phyloP scores from a whole-genome alignment of 805 yeast species.

The Pichia occidentalis region DNA sequence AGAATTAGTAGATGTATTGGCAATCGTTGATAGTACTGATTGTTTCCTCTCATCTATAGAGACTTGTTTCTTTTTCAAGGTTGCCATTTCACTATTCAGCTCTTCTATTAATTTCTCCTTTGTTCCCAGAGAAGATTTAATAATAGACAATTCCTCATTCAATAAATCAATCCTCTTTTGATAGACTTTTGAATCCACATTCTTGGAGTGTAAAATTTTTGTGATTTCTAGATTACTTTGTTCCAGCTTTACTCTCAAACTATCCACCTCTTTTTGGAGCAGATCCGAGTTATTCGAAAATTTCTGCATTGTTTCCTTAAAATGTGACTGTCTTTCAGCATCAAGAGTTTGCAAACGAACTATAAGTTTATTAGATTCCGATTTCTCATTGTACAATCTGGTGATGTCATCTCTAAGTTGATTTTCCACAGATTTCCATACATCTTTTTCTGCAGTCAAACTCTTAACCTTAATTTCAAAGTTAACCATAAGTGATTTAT shows the following conservation, averaged over 20 bases:
- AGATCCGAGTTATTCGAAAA: slow-evolving; percentile 43
- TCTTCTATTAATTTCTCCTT: slow-evolving; percentile 36
- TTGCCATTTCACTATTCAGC: slow-evolving; percentile 33
- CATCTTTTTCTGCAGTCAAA: slow-evolving; percentile 47
- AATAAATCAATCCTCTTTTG: slow-evolving; percentile 57
- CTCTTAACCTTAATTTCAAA: slow-evolving; percentile 41
- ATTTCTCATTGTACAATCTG: slow-evolving; percentile 50
- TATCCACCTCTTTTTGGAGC: slow-evolving; percentile 41
- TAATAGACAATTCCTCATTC: slow-evolving; percentile 35
- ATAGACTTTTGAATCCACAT: slow-evolving; percentile 46
- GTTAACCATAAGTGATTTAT: slow-evolving; percentile 40
- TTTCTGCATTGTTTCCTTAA: slow-evolving; percentile 43
- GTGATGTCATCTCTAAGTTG: slow-evolving; percentile 48
- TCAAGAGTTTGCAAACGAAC: slow-evolving; percentile 54
- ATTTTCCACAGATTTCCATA: slow-evolving; percentile 43
- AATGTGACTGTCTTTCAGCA: slow-evolving; percentile 51
- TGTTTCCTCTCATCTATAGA: slow-evolving; percentile 25
- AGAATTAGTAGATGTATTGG: slow-evolving; percentile 17
- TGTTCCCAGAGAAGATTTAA: slow-evolving; percentile 36
- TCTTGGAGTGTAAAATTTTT: slow-evolving; percentile 45
- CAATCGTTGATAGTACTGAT: slow-evolving; percentile 24
- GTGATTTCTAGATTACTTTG: slow-evolving; percentile 47
- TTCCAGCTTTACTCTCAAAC: slow-evolving; percentile 39
- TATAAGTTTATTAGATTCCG: slow-evolving; percentile 49
- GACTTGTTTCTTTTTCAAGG: slow-evolving; percentile 29